Base-by-base conservation (phyloP, 495 filamentous ascomycete genomes). In the Sabuloglossum arenarium region DNA sequence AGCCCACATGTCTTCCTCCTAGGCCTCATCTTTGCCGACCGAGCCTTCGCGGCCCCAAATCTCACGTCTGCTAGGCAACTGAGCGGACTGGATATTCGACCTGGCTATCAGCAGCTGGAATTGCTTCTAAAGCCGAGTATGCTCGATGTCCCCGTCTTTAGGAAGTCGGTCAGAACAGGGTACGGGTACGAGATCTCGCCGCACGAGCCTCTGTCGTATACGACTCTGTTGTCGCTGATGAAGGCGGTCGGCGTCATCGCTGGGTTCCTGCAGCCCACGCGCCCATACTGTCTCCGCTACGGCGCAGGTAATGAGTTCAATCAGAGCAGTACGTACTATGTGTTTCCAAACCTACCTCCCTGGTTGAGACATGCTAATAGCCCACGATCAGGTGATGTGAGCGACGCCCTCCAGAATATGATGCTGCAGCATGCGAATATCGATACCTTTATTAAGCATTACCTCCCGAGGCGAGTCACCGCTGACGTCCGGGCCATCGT, bases 1-100 rank as follows among this genome's bases (percentile, higher is more conserved):
- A 68, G 64, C 54, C 66, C 66, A 5, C 59, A 70, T 60, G 60
- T 69, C 30, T 63, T 64, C 54, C 57, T 70, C 24, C 58, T 70
- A 56, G 62, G 68, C 25, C 43, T 72, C 4, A 61, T 72, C 34
- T 70, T 70, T 63, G 43, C 53, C 24, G 64, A 69, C 54, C 34
- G 58, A 57, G 63, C 64, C 31, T 68, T 69, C 52, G 62, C 54
- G 30, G 61, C 43, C 54, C 65, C 56, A 59, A 69, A 59, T n/a
- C 61, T 70, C 32, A 59, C 61, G n/a, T 65, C 56, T 45, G 60
- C 55, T 59, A 57, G 57, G 51, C 56, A 68, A 43, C 56, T 69
- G 51, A 60, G 62, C 55, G 52, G 53, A n/a, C 58, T 67, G 37
- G 51, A 57, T 53, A 67, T 69, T 51, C 57, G 23, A n/a, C 59